Evolutionary conservation across 257 asterid genomes (phyloP), one percentile per base, ranked within the genome.

Genomic region (Solanum sejunctum): DNA sequence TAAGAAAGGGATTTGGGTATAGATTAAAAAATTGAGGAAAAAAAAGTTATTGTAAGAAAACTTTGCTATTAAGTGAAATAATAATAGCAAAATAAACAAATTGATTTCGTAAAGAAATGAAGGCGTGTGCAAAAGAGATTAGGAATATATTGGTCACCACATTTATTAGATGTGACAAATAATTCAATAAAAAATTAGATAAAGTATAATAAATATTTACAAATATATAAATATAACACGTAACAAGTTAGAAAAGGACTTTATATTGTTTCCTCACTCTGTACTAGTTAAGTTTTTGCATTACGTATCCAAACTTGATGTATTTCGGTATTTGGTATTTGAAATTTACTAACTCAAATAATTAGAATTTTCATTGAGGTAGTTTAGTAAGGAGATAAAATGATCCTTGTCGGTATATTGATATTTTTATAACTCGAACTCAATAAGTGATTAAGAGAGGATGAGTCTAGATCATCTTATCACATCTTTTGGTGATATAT

Each of bases 111-210:
- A 61, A 49, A 63, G 21, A 52, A 51, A 70, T 69, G 71, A 85
- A 77, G 82, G 54, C 89, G 88, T 81, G 84, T 84, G 81, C 85
- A 51, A 6, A 13, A 61, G 84, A 80, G 79, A 89, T 86, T 89
- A 89, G 89, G 90, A 84, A 84, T 54, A n/a, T 58, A 45, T 84
- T 87, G 90, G 84, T 47, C 85, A 81, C 87, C 89, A 85, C 63
- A 56, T 85, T 66, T 18, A 18, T 63, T 66, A 82, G 67, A 61
- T 71, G 57, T 60, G 79, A 64, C 77, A 8, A 66, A 54, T 23
- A 55, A 56, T 28, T 82, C 9, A 86, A 20, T 56, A 28, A 7
- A 17, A 3, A 56, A 70, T 17, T 8, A 51, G 18, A 80, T 17
- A 13, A 61, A 18, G 21, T 64, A 79, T 45, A 41, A 79, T 45